Evolutionary conservation across 1,284 basidiomycete genomes (phyloP).

Genomic region (Vanrija sp.): DNA sequence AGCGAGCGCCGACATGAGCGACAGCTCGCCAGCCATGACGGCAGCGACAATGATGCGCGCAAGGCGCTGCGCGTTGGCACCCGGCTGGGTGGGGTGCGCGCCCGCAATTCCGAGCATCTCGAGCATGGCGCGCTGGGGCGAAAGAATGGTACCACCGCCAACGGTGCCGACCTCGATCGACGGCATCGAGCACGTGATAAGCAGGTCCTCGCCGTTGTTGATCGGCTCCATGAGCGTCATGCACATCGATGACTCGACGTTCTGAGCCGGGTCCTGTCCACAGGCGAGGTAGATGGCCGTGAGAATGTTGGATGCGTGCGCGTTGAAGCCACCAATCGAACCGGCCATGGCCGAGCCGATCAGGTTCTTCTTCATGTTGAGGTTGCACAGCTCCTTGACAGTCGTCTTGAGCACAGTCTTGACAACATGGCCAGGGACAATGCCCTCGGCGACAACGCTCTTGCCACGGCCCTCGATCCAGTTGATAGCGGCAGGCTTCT

Average conservation of each 20-base stretch:
- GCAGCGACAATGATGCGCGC: constrained; percentile 81
- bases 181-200: constrained; percentile 91
- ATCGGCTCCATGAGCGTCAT: constrained; percentile 98
- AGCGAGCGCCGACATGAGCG: constrained; percentile 80
- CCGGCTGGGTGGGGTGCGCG: constrained; percentile 75
- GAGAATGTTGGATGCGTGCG: constrained; percentile 95
- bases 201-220: constrained; percentile 83
- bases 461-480: constrained; percentile 99
- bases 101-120: constrained; percentile 88
- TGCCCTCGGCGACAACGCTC: constrained; percentile 92
- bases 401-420: constrained; percentile 92
- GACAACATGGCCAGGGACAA: constrained; percentile 84
- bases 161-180: constrained; percentile 95
- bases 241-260: constrained; percentile 97
- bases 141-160: constrained; percentile 88
- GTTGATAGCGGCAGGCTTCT: constrained; percentile 99
- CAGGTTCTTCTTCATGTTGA: constrained; percentile 97
- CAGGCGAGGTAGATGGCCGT: constrained; percentile 95
- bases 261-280: constrained; percentile 98
- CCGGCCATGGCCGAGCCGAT: constrained; percentile 98
- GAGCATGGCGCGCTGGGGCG: constrained; percentile 81
- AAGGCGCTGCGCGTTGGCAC: constrained; percentile 78
- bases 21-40: constrained; percentile 93
- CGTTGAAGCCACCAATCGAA: constrained; percentile 94
- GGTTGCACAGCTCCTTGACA: constrained; percentile 80